Evolutionary conservation across 306 rosid genomes (phyloP), one percentile per base, ranked within the genome.

Genomic region (Boehmeria nivea): DNA sequence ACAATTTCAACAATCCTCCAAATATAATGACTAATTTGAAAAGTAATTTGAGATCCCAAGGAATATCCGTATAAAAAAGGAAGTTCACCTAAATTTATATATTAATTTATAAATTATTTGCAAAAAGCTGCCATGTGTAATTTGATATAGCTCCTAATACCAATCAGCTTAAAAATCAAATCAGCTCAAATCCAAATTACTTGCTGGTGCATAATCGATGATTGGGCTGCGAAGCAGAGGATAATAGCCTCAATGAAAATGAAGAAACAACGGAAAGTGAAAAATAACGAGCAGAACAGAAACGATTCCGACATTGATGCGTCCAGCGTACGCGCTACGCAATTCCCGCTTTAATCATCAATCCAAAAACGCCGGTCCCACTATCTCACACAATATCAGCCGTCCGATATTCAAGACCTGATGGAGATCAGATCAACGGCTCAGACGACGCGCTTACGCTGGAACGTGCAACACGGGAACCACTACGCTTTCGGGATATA

Each of bases 401-500:
- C 42, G 68, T 64, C 20, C 0, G 47, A 19, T 25, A n/a, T 8
- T 0, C 47, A 36, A 14, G 22, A 44, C 18, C 31, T 7, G 44
- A 36, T 51, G 23, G 9, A n/a, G n/a, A 31, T 31, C 8, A 15
- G 7, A 54, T 21, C 10, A 38, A 22, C 48, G 61, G 31, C 47
- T 38, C 48, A 56, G 47, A 27, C 5, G 61, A 37, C 45, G 17
- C 5, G 42, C 3, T 11, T 11, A 14, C 45, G 45, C 4, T 10
- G 17, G 16, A 11, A 40, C 45, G 15, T 11, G n/a, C 45, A 10
- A 4, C 45, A 40, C 8, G 6, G 43, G 6, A 25, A 38, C 26
- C 43, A 44, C 34, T 5, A 23, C 34, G 5, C 18, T 28, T 22
- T 36, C 34, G 44, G 54, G 19, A 9, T 76, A 83, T 79, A 83